Percentiles rank a stretch among this genome's conserved stretches.
These are phyloP conservation scores for Cordia subcordata DNA, from an alignment of 257 asterid genomes.

Conservation along the genomic window DNA sequence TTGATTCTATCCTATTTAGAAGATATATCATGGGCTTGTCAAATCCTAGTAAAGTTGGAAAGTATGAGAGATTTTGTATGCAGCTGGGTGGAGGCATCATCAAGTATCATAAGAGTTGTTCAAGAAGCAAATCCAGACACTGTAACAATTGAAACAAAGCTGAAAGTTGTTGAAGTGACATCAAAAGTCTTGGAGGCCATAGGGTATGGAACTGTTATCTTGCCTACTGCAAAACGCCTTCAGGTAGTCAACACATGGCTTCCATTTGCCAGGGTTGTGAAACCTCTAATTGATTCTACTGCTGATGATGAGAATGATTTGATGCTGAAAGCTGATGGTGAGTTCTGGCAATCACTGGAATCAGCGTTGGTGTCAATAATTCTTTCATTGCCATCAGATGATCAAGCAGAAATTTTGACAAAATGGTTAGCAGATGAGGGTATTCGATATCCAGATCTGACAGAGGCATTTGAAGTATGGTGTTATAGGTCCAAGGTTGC, in stretches of 20 bases:
- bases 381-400: slow-evolving; percentile 67
- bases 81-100: slow-evolving; percentile 62
- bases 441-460: slow-evolving; percentile 69
- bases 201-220: slow-evolving; percentile 48
- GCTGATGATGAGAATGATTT: slow-evolving; percentile 42
- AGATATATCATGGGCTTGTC: slow-evolving; percentile 75
- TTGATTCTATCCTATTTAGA: slow-evolving; percentile 32
- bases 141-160: slow-evolving; percentile 25
- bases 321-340: slow-evolving; percentile 42
- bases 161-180: slow-evolving; percentile 59
- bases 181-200: slow-evolving; percentile 58
- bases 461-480: slow-evolving; percentile 91
- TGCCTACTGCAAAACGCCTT: slow-evolving; percentile 48
- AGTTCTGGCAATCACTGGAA: slow-evolving; percentile 80
- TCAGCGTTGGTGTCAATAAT: slow-evolving; percentile 65
- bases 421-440: slow-evolving; percentile 64
- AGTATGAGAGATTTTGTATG: slow-evolving; percentile 44
- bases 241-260: slow-evolving; percentile 63
- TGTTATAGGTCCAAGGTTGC: slow-evolving; percentile 86
- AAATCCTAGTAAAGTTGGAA: slow-evolving; percentile 60
- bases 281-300: slow-evolving; percentile 42
- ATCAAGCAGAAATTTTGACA: slow-evolving; percentile 67
- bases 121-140: slow-evolving; percentile 23
- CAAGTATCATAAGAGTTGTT: slow-evolving; percentile 33
- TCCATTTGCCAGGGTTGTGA: slow-evolving; percentile 50